Evolutionary conservation across 1,284 basidiomycete species (phyloP).

Genomic region (Sporisorium exsertum): DNA sequence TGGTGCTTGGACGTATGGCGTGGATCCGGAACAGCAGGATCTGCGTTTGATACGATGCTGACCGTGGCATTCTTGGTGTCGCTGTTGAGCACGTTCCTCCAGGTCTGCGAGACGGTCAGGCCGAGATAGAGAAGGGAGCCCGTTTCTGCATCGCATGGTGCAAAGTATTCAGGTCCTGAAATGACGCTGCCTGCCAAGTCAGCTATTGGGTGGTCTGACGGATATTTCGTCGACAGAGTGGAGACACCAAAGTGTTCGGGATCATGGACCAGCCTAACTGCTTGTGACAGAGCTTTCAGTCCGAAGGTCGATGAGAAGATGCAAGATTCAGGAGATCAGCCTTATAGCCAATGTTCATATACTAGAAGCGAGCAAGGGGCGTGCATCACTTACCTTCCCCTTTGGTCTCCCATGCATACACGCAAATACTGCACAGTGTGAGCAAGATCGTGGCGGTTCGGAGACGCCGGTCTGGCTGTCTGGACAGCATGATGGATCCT

Average conservation of each 20-base stretch:
- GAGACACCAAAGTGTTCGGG: slow-evolving; percentile 54
- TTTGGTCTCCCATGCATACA: slow-evolving; percentile 30
- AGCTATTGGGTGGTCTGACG: slow-evolving; percentile 28
- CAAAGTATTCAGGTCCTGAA: slow-evolving; percentile 64
- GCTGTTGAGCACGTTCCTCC: slow-evolving; percentile 58
- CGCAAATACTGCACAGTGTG: background rate
- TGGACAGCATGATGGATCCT: background rate
- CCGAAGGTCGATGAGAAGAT: background rate
- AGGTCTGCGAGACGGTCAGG: slow-evolving; percentile 64
- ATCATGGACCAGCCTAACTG: slow-evolving; percentile 37
- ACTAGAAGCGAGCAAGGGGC: background rate
- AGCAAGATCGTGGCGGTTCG: background rate
- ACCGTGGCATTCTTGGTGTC: slow-evolving; percentile 52
- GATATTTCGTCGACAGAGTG: slow-evolving; percentile 52
- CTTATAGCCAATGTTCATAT: background rate
- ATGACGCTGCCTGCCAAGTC: slow-evolving; percentile 43
- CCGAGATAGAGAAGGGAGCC: slow-evolving; percentile 66
- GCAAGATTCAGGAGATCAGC: background rate
- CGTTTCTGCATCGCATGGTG: slow-evolving; percentile 52
- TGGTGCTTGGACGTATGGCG: slow-evolving; percentile 40
- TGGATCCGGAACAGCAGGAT: slow-evolving; percentile 51
- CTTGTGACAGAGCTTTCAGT: slow-evolving; percentile 32
- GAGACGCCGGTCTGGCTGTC: background rate
- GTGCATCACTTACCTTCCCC: slow-evolving; percentile 2
- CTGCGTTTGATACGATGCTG: slow-evolving; percentile 54